Percentiles rank a stretch among this genome's conserved stretches.
Conservation (phyloP, 768 basidiomycete species). For the Tulasnella sp. region DNA sequence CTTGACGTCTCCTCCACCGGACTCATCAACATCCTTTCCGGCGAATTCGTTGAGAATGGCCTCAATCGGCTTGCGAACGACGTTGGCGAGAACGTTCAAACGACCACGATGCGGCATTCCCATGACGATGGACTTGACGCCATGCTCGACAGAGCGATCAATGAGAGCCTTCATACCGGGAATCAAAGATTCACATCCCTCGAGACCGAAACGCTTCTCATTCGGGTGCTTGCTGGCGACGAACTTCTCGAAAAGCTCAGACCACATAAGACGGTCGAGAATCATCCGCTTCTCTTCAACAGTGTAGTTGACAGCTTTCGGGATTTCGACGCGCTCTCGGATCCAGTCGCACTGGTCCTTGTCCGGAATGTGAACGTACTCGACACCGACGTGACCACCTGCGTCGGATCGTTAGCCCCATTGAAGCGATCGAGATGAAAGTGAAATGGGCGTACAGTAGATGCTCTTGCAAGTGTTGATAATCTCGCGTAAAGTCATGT, state of each 20-base stretch:
- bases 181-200: constrained; percentile 94
- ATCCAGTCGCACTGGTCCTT: constrained; percentile 99
- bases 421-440: background rate
- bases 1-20: constrained; percentile 94
- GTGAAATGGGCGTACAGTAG: constrained; percentile 59
- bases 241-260: constrained; percentile 98
- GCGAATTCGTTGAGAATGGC: constrained; percentile 96
- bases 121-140: constrained; percentile 91
- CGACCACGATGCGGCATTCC: constrained; percentile 99
- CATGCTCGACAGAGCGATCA: constrained; percentile 93
- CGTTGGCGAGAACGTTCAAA: constrained; percentile 94
- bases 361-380: constrained; percentile 94
- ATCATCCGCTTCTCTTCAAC: constrained; percentile 99
- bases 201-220: constrained; percentile 98
- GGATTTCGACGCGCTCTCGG: constrained; percentile 88
- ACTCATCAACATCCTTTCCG: constrained; percentile 61
- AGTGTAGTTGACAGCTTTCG: constrained; percentile 95
- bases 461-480: constrained; percentile 85
- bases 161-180: constrained; percentile 99
- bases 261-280: constrained; percentile 98
- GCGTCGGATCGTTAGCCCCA: constrained; percentile 7
- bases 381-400: constrained; percentile 84
- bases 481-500: constrained; percentile 86
- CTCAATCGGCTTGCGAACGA: constrained; percentile 96
- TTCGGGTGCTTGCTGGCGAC: constrained; percentile 98